phyloP scores from a whole-genome alignment of 164 flowering plant genomes.

The Aristolochia contorta region DNA sequence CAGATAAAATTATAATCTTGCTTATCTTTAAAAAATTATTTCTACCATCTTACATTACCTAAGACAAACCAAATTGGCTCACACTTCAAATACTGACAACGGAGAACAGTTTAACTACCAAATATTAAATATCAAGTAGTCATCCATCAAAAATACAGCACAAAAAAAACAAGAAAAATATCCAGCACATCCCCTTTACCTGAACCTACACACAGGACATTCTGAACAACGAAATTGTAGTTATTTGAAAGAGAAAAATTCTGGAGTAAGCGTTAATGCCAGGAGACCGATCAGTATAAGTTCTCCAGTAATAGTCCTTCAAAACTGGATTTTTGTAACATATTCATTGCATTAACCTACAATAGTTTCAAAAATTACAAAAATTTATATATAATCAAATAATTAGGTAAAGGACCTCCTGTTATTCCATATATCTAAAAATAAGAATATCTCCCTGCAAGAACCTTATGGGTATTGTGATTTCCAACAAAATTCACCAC shows the following conservation, averaged over 20 bases:
- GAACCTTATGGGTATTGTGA: slow-evolving; percentile 7
- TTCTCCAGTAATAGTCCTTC: slow-evolving; percentile 85
- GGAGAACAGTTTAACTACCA: too few species aligned
- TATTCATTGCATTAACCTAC: slow-evolving; percentile 57
- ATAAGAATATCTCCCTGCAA: slow-evolving; percentile 53
- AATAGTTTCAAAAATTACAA: slow-evolving; percentile 21
- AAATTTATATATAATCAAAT: not conserved
- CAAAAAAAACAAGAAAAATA: too few species aligned
- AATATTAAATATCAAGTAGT: too few species aligned
- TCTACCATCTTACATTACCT: too few species aligned
- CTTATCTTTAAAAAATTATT: too few species aligned
- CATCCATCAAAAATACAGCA: too few species aligned
- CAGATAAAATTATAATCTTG: too few species aligned
- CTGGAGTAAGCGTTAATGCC: slow-evolving; percentile 61
- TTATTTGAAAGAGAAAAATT: slow-evolving; percentile 14
- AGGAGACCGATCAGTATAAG: slow-evolving; percentile 92
- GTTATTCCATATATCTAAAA: not conserved
- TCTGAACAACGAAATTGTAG: not conserved
- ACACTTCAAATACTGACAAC: too few species aligned
- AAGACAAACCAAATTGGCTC: too few species aligned
- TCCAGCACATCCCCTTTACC: too few species aligned
- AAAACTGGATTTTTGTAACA: slow-evolving; percentile 94
- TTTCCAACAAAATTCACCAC: slow-evolving; percentile 1
- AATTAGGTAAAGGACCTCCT: too few species aligned
- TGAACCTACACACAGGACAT: too few species aligned